A percentile compares a stretch with the other conserved stretches of the same genome.
phyloP scores from a whole-genome alignment of 2,329 filamentous ascomycete species.

The Pyrenochaeta sp. region DNA sequence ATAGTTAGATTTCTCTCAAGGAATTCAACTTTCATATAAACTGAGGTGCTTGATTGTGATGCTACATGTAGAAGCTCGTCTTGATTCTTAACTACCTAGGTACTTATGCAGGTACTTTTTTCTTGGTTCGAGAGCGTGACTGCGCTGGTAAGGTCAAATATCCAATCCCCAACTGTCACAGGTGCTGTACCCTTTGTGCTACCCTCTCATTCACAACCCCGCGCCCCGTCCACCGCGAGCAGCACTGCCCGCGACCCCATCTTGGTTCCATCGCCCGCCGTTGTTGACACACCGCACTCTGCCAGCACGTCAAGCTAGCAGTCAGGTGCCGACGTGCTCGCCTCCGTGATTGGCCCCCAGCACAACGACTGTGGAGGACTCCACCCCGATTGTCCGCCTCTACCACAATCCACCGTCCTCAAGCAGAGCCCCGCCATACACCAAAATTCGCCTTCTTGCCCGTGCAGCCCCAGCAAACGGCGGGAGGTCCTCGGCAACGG shows the following conservation, averaged over 20 bases:
- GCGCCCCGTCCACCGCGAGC: slow-evolving; percentile 11
- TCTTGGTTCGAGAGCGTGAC: no score
- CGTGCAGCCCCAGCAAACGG: slow-evolving; percentile 17
- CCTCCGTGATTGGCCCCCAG: slow-evolving; percentile 24
- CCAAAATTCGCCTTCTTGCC: slow-evolving; percentile 17
- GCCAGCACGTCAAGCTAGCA: neutral
- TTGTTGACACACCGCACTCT: slow-evolving; percentile 13
- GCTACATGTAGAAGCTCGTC: no score
- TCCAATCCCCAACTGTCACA: no score
- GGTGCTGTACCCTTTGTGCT: no score
- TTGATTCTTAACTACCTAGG: no score
- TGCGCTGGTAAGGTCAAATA: no score
- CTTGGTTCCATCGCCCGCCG: slow-evolving; percentile 9
- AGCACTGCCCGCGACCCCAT: slow-evolving; percentile 10
- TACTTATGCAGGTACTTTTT: no score
- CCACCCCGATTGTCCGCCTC: slow-evolving; percentile 16
- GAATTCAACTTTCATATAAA: no score
- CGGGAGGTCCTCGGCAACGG: slow-evolving; percentile 10
- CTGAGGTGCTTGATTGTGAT: no score
- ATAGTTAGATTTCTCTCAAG: no score
- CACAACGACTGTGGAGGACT: neutral
- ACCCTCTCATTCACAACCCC: slow-evolving; percentile 20
- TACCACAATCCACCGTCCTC: slow-evolving; percentile 13
- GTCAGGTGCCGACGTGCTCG: slow-evolving; percentile 13
- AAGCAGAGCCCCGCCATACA: slow-evolving; percentile 13